Percentiles rank a stretch among this genome's conserved stretches.
These are phyloP conservation scores for Echinosophora koreensis DNA, from an alignment of 306 rosid genomes.

Conservation along the genomic window DNA sequence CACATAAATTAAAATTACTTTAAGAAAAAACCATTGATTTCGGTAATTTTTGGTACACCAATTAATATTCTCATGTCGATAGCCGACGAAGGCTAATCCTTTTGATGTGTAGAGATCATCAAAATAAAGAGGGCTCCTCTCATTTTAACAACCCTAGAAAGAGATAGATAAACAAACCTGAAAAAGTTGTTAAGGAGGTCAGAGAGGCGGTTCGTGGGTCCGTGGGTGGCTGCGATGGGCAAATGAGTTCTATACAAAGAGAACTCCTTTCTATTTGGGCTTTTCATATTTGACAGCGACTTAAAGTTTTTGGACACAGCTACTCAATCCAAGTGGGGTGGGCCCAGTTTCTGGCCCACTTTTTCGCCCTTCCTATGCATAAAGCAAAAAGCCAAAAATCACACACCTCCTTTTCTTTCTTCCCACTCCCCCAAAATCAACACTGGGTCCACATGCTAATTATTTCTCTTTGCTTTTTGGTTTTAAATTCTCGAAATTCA, in stretches of 20 bases:
- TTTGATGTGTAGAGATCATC: too few relatives aligned
- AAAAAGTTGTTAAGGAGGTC: conserved; percentile 27
- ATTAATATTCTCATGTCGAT: too few relatives aligned
- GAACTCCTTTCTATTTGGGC: conserved; percentile 56
- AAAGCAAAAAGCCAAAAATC: conserved; percentile 53
- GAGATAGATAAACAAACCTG: not conserved
- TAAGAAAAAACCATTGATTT: too few relatives aligned
- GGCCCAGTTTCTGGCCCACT: conserved; percentile 55
- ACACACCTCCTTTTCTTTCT: conserved; percentile 40
- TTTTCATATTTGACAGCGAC: conserved; percentile 56
- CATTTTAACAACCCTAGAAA: too few relatives aligned
- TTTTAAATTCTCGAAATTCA: conserved; percentile 3
- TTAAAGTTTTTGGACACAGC: conserved; percentile 65
- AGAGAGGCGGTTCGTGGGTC: conserved; percentile 52
- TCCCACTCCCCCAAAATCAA: conserved; percentile 42
- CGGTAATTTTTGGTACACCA: too few relatives aligned
- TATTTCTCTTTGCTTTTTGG: conserved; percentile 43
- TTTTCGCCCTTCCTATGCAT: conserved; percentile 47
- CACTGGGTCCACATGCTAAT: conserved; percentile 59
- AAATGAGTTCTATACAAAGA: conserved; percentile 53
- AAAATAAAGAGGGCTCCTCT: too few relatives aligned
- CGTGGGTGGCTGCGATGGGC: conserved; percentile 41
- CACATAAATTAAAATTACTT: not conserved
- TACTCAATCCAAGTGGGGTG: conserved; percentile 46
- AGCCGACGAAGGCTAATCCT: too few relatives aligned